Percentiles rank a stretch among this genome's conserved stretches.
Evolutionary conservation across 331 rosid genomes (phyloP).

Genomic region (Ulmus americana): DNA sequence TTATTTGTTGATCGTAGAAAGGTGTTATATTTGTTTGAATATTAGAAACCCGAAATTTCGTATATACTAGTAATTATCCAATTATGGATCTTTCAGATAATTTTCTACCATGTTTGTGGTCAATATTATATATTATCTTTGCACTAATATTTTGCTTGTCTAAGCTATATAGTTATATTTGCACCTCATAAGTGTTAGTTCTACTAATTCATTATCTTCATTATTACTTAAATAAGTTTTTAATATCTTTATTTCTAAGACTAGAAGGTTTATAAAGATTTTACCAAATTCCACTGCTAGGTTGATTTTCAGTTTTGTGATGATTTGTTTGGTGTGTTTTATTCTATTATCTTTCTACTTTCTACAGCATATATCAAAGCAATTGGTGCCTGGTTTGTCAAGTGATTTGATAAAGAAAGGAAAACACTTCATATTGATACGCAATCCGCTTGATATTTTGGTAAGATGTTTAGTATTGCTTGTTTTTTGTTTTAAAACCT

Average conservation of each 20-base stretch:
- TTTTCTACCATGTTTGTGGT: too few species aligned
- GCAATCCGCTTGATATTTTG: slow-evolving; percentile 77
- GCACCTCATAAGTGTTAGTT: too few species aligned
- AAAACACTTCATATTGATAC: slow-evolving; percentile 66
- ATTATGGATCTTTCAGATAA: background rate
- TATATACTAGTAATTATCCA: background rate
- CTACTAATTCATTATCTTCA: too few species aligned
- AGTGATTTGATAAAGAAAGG: slow-evolving; percentile 62
- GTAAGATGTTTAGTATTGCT: slow-evolving; percentile 26
- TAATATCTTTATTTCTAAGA: too few species aligned
- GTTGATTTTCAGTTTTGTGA: background rate
- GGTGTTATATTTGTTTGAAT: background rate
- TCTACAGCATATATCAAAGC: slow-evolving; percentile 74
- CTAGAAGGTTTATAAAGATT: background rate
- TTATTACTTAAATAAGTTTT: too few species aligned
- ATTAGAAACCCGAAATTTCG: background rate
- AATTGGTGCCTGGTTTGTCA: slow-evolving; percentile 49
- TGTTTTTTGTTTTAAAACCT: background rate
- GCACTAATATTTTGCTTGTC: too few species aligned
- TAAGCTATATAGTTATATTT: too few species aligned
- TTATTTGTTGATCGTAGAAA: too few species aligned
- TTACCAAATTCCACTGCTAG: background rate
- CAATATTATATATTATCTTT: too few species aligned
- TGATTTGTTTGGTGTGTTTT: background rate
- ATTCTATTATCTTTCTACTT: slow-evolving; percentile 2